A percentile compares a stretch with the other conserved stretches of the same genome.
phyloP scores from a whole-genome alignment of 1,284 basidiomycete species.

The Lignosus rhinocerotis region DNA sequence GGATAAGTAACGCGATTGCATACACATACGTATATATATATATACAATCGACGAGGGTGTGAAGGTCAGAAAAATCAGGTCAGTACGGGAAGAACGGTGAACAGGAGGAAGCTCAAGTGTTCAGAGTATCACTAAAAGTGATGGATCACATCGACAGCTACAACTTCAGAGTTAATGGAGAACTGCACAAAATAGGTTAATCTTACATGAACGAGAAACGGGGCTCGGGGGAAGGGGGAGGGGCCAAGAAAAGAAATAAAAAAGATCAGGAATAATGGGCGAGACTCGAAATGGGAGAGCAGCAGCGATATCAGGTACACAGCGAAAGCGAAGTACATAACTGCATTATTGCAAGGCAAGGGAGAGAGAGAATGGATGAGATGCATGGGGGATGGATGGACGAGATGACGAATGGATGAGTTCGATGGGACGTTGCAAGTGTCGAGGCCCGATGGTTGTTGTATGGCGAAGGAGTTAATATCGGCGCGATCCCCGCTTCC shows the following conservation, averaged over 20 bases:
- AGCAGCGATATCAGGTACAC: slow-evolving; percentile 25
- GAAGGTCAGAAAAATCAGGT: too few relatives aligned
- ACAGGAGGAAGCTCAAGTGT: too few relatives aligned
- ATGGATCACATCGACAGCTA: too few relatives aligned
- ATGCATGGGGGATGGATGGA: too few relatives aligned
- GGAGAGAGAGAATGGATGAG: slow-evolving; percentile 13
- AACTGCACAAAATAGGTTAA: neutral
- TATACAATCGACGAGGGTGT: too few relatives aligned
- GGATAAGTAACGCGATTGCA: slow-evolving; percentile 10
- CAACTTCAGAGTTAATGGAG: neutral
- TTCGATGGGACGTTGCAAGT: too few relatives aligned
- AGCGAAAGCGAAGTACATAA: slow-evolving; percentile 27
- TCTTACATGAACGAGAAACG: neutral
- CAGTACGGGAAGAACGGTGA: too few relatives aligned
- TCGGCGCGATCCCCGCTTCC: too few relatives aligned
- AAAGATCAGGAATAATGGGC: neutral
- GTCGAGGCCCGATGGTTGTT: too few relatives aligned
- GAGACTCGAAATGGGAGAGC: slow-evolving; percentile 3
- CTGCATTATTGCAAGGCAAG: slow-evolving; percentile 26
- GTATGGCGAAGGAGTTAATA: too few relatives aligned
- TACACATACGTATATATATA: neutral
- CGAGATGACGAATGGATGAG: too few relatives aligned
- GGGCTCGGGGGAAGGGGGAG: neutral
- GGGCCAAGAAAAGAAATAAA: neutral
- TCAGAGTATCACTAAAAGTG: too few relatives aligned